Evolutionary conservation across 805 yeast species (phyloP).

Genomic region (Candida pini): DNA sequence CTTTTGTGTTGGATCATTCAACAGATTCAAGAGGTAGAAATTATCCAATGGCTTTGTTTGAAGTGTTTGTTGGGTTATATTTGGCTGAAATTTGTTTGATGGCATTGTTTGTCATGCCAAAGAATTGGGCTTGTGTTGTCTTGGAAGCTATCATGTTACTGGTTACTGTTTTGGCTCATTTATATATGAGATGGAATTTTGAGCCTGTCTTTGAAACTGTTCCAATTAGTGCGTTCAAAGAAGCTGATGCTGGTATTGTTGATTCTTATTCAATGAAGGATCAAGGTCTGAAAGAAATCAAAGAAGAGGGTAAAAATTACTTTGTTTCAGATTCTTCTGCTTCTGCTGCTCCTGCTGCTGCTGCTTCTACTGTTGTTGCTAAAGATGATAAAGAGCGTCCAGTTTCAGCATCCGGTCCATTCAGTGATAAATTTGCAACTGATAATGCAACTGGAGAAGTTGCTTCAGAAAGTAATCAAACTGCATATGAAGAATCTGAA

Average conservation of each 20-base stretch:
- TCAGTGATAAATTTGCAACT: constrained; percentile 6
- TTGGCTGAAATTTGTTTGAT: constrained; percentile 63
- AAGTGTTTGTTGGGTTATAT: constrained; percentile 66
- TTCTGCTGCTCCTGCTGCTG: constrained; percentile 21
- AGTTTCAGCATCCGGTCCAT: constrained; percentile 17
- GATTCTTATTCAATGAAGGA: constrained; percentile 54
- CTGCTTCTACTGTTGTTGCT: constrained; percentile 6
- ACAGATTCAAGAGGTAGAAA: constrained; percentile 66
- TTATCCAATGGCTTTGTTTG: constrained; percentile 68
- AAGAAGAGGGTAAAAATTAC: constrained; percentile 26
- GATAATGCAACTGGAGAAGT: not conserved
- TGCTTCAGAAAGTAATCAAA: constrained; percentile 5
- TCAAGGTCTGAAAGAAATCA: constrained; percentile 57
- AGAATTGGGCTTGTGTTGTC: constrained; percentile 74
- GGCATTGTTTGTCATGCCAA: constrained; percentile 70
- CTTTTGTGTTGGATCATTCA: constrained; percentile 57
- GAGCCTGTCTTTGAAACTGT: constrained; percentile 62
- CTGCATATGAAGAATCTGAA: constrained; percentile 15
- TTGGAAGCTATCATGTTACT: constrained; percentile 56
- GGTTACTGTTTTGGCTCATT: constrained; percentile 54
- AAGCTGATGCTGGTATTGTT: constrained; percentile 33
- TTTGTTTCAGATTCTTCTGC: constrained; percentile 19
- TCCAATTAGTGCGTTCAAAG: constrained; percentile 58
- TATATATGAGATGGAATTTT: constrained; percentile 54
- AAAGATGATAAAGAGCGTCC: constrained; percentile 24